Base-by-base conservation (phyloP, 1,284 basidiomycete species). In the Thelephora terrestris region DNA sequence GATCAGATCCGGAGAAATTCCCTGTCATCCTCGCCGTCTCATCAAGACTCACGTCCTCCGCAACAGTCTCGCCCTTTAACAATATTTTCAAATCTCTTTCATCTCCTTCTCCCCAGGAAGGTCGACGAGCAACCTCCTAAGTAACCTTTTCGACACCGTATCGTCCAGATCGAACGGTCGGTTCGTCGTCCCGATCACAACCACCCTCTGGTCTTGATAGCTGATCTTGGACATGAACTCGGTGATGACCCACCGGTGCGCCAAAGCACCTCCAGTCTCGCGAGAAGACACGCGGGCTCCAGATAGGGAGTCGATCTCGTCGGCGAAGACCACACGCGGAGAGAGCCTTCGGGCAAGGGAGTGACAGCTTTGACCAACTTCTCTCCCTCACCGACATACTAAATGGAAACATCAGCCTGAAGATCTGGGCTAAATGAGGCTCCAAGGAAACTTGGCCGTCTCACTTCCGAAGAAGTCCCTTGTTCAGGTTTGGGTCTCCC, bases 161-260 rank as follows among this genome's bases (percentile, higher is more conserved):
- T 91, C 87, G 58, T 91, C 87, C 36, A 91, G 68, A 60, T 91
- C 87, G 58, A 89, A 90, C 1, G 87, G 87, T 54, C 87, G 69
- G 63, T 98, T 98, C 1, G 94, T 97, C 2, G 94, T 94, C 29
- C 94, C 94, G 51, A 98, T 92, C 44, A 98, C 86, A 45, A 96
- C 85, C 46, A 97, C 83, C 53, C 79, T 85, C 60, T 84, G 83
- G 56, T 91, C 89, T 58, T 76, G 77, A 25, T 80, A 84, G 23
- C 9, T 18, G 93, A 98, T 97, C 63, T 96, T 93, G 63, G 97
- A 93, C 94, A 98, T 97, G 63, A 98, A 94, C 62, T 97, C 93
- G 18, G 90, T 88, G 59, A 92, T 82, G 47, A 90, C 78, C 23
- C 85, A 83, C 53, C 88, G 78, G 65, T 91, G 92, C 25, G 86